Evolutionary conservation across 768 basidiomycete species (phyloP), one percentile per base, ranked within the genome.

Genomic region (Suillus spraguei): DNA sequence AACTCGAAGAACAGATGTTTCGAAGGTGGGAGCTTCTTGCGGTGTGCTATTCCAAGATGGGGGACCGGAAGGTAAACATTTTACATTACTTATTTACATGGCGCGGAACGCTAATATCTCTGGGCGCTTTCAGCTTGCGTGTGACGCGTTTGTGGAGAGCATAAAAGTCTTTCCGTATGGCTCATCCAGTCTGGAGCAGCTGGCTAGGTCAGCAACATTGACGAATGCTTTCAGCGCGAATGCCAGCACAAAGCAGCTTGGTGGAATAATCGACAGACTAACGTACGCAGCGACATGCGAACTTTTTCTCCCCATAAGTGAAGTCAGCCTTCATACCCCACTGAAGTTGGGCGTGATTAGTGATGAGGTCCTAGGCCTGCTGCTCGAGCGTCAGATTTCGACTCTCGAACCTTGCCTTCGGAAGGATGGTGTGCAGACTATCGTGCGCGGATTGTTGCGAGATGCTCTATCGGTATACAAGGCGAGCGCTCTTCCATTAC

Each of bases 11-110:
- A 38, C 87, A 90, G 64, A 67, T 95, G 33, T 84, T 83, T 66
- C 81, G 88, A 24, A 78, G 94, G 53, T 96, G 89, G 84, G 94
- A 97, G 76, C 73, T 97, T 36, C 78, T 96, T 32, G 94, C 85
- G 0, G 85, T 90, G 5, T 94, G 92, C 71, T 87, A 86, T 69
- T 82, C 84, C 35, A 95, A 92, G 73, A 87, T 87, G 33, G 90
- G 89, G 0, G 90, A 97, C 67, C 82, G 89, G 24, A 85, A 84
- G 83, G 95, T 92, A 52, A 36, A 80, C 59, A 17, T 33, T 41
- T 44, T 65, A 14, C 33, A n/a, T 32, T 65, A 39, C 60, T 17
- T 46, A 59, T 59, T 50, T 60, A 63, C 59, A 63, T 38, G 53
- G 56, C 52, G 14, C 60, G 3, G 24, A 41, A 41, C 24, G 56